Percentiles rank a stretch among this genome's conserved stretches.
Evolutionary conservation across 441 rosid genomes (phyloP).

Genomic region (Brassica balearica): DNA sequence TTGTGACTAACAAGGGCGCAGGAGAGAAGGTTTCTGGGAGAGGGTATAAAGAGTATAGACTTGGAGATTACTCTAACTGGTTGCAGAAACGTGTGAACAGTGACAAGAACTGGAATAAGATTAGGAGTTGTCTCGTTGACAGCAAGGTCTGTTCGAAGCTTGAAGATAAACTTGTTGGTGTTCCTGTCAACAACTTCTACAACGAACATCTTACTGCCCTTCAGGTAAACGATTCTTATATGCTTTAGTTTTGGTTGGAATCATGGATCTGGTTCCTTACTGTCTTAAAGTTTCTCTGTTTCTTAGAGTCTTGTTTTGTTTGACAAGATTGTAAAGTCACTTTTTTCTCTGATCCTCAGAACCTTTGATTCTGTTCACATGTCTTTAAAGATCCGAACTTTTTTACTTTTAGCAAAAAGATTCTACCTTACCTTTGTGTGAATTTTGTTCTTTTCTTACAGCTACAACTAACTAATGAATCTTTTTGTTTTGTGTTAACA

Average conservation of each 20-base stretch:
- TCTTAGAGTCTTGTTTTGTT: conserved; percentile 20
- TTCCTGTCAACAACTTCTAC: conserved; percentile 46
- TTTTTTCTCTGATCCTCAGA: neutral
- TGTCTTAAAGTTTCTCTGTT: conserved; percentile 1
- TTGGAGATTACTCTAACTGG: conserved; percentile 89
- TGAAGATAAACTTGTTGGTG: conserved; percentile 46
- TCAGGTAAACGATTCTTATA: conserved; percentile 58
- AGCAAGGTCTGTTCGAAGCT: conserved; percentile 74
- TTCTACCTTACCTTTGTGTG: neutral
- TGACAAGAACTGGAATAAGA: conserved; percentile 81
- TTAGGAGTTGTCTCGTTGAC: conserved; percentile 83
- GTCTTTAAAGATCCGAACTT: neutral
- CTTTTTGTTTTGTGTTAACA: conserved; percentile 40
- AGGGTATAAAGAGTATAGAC: conserved; percentile 75
- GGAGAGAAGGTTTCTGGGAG: conserved; percentile 56
- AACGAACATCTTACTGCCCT: conserved; percentile 57
- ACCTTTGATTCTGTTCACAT: neutral
- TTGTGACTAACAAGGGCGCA: conserved; percentile 88
- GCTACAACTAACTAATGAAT: neutral
- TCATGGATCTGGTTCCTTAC: neutral
- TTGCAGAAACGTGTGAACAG: conserved; percentile 74
- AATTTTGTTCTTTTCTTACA: too few relatives aligned
- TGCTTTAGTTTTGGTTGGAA: neutral
- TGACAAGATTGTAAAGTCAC: neutral
- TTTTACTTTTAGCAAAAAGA: conserved; percentile 1